These are phyloP conservation scores for Cercospora zeina DNA, from an alignment of 2,329 filamentous ascomycete genomes.

Conservation along the genomic window DNA sequence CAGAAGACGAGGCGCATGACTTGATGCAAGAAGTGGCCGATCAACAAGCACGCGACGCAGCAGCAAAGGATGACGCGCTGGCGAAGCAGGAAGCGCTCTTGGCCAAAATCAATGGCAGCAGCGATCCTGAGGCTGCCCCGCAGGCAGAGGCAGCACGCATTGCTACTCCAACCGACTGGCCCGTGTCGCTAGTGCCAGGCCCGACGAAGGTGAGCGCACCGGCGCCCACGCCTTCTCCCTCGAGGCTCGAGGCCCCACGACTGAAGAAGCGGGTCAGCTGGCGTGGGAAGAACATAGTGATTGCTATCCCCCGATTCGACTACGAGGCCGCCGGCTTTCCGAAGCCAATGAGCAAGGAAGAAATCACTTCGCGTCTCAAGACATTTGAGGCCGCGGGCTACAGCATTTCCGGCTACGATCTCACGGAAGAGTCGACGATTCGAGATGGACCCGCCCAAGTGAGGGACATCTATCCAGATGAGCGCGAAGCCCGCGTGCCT, in stretches of 20 bases:
- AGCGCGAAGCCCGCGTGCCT: slow-evolving; percentile 40
- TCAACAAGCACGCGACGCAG: slow-evolving; percentile 14
- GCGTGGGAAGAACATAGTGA: slow-evolving; percentile 49
- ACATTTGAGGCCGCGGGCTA: slow-evolving; percentile 71
- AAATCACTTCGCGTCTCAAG: slow-evolving; percentile 62
- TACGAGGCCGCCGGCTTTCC: slow-evolving; percentile 47
- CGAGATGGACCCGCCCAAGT: slow-evolving; percentile 55
- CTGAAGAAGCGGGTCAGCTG: slow-evolving; percentile 49
- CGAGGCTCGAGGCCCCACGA: slow-evolving; percentile 39
- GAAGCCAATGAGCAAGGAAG: slow-evolving; percentile 50
- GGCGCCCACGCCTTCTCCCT: slow-evolving; percentile 15
- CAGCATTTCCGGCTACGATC: slow-evolving; percentile 66
- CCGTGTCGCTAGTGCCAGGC: slow-evolving; percentile 12
- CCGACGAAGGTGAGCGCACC: slow-evolving; percentile 7
- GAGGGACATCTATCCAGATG: slow-evolving; percentile 66
- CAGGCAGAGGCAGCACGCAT: neutral
- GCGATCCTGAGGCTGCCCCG: slow-evolving; percentile 8
- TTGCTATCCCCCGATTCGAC: slow-evolving; percentile 48
- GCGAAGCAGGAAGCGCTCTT: slow-evolving; percentile 16
- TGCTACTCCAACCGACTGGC: neutral
- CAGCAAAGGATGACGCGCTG: slow-evolving; percentile 11
- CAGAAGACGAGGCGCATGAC: slow-evolving; percentile 22
- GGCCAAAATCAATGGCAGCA: slow-evolving; percentile 17
- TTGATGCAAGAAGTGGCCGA: slow-evolving; percentile 6
- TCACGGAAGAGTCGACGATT: slow-evolving; percentile 48